A percentile compares a stretch with the other conserved stretches of the same genome.
Evolutionary conservation across 73 alveolate genomes (phyloP).

Genomic region (Paramecium primaurelia): DNA sequence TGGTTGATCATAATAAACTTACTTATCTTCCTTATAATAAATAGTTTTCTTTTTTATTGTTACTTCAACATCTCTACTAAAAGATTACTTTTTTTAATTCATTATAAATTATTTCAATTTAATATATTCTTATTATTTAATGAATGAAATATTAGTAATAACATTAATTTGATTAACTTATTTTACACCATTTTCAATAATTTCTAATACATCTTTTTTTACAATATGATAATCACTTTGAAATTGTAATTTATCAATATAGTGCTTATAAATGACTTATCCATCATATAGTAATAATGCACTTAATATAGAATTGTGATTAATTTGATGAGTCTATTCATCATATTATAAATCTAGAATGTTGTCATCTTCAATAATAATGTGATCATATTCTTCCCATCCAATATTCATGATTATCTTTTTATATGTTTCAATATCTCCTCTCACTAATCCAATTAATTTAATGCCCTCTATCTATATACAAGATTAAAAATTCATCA

Average conservation of each 20-base stretch:
- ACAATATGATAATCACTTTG: neutral
- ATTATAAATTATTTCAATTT: neutral
- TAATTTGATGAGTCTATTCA: neutral
- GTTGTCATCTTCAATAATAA: neutral
- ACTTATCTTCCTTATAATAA: neutral
- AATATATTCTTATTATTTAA: neutral
- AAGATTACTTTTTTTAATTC: neutral
- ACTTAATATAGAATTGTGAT: neutral
- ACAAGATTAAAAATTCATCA: neutral
- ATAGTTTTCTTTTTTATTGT: neutral
- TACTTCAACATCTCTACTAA: neutral
- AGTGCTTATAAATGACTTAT: neutral
- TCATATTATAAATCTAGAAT: neutral
- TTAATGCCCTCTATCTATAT: neutral
- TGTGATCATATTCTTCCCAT: conserved; percentile 23
- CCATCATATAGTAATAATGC: neutral
- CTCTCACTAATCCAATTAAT: conserved; percentile 21
- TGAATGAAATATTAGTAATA: neutral
- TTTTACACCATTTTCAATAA: neutral
- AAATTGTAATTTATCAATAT: neutral
- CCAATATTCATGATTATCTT: neutral
- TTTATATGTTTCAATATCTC: neutral
- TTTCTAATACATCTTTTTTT: neutral
- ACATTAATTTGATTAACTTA: neutral
- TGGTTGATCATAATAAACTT: neutral